A percentile compares a stretch with the other conserved stretches of the same genome.
Conservation (phyloP, 1,139 yeast species). For the Geotrichum restrictum region DNA sequence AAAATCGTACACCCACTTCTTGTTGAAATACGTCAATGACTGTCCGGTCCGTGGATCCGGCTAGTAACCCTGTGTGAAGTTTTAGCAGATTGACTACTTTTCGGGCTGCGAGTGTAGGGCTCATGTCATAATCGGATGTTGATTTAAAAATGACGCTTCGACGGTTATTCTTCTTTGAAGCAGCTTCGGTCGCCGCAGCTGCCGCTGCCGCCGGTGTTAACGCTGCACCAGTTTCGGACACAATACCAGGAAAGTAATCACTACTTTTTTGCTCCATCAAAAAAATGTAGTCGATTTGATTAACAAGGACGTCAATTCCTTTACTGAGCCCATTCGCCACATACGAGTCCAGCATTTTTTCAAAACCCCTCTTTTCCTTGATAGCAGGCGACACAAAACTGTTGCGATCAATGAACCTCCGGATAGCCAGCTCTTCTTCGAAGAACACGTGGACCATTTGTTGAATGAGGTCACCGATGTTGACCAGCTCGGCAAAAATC, state of each 20-base stretch:
- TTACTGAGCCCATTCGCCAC: slow-evolving; percentile 91
- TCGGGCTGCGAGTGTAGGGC: slow-evolving; percentile 70
- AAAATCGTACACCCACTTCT: slow-evolving; percentile 86
- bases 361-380: slow-evolving; percentile 76
- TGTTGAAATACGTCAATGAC: slow-evolving; percentile 91
- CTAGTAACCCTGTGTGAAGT: slow-evolving; percentile 70
- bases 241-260: slow-evolving; percentile 39
- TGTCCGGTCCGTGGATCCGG: slow-evolving; percentile 82
- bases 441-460: slow-evolving; percentile 92
- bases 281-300: slow-evolving; percentile 60
- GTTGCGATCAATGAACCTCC: slow-evolving; percentile 60
- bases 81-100: slow-evolving; percentile 60
- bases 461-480: slow-evolving; percentile 85
- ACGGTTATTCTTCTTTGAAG: neutral
- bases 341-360: slow-evolving; percentile 72
- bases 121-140: slow-evolving; percentile 40
- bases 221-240: too few relatives aligned
- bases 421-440: slow-evolving; percentile 70
- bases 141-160: slow-evolving; percentile 11
- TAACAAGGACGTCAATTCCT: slow-evolving; percentile 83
- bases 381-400: slow-evolving; percentile 78
- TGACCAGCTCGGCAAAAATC: slow-evolving; percentile 82
- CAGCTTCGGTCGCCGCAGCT: neutral
- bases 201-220: neutral
- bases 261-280: slow-evolving; percentile 51